Evolutionary conservation across 257 asterid species (phyloP), one percentile per base, ranked within the genome.

Genomic region (Apocynum venetum): DNA sequence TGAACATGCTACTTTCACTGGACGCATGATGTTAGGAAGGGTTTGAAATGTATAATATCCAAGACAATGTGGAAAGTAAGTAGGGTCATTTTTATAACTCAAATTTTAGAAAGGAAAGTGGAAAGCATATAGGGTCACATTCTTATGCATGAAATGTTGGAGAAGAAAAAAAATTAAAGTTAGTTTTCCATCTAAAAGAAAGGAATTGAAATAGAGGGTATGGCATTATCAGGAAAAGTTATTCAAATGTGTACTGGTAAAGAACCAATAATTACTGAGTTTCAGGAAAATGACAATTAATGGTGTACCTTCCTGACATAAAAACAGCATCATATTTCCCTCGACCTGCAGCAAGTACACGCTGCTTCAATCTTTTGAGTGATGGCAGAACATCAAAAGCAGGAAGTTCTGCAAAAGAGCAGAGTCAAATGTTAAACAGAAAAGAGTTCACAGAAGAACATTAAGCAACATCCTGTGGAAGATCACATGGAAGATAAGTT

Each of bases 351-450:
- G 93, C 94, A 67, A 81, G 75, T 65, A 94, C 84, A 41, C 97
- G 97, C 61, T 91, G 92, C 80, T 94, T 94, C 77, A 94, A 78
- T 83, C 95, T 93, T 84, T 88, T 89, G 60, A 94, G 88, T 38
- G 97, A 91, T 17, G 98, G 97, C 77, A 94, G 95, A 52, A 94
- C 93, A 72, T 92, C 97, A 78, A 94, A 94, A 76, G 97, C 98
- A 31, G 98, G 98, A 79, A 82, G 85, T 85, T 94, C 98, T 94
- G 85, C 80, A 81, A 79, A 4, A 72, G 71, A 76, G 72, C 57
- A 78, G 49, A 55, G 41, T 46, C 59, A 43, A 48, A 73, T 46
- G 35, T 83, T 71, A 68, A 59, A 66, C 17, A 15, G 2, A 41
- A 41, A 43, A 68, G 4, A 20, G 4, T 2, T 14, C 36, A 63